Conservation (phyloP, 148 eudicot genomes). For the Arbutus unedo region DNA sequence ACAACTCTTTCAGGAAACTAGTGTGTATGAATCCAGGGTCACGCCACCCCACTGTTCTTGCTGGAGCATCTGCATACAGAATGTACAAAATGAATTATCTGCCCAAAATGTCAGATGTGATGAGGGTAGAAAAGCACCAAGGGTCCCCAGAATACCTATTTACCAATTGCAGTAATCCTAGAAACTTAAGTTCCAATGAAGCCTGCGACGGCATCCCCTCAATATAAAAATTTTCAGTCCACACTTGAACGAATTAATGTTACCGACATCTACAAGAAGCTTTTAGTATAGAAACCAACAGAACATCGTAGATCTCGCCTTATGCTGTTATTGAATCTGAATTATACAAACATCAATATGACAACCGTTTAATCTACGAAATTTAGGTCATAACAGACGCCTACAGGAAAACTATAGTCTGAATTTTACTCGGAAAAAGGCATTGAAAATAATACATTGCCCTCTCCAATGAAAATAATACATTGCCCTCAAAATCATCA, state of each 20-base stretch:
- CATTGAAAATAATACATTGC: neutral
- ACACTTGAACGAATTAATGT: neutral
- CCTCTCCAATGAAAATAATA: neutral
- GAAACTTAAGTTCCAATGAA: neutral
- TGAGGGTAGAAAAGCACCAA: neutral
- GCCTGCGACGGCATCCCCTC: neutral
- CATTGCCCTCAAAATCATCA: neutral
- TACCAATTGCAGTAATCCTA: neutral
- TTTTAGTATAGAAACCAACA: neutral
- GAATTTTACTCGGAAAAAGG: neutral
- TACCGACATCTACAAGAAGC: neutral
- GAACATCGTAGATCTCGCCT: neutral
- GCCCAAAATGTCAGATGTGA: neutral
- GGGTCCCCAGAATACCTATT: neutral
- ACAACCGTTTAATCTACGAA: neutral
- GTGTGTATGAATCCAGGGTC: constrained; percentile 67
- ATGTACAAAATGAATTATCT: neutral
- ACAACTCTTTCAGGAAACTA: constrained; percentile 49
- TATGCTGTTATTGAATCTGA: neutral
- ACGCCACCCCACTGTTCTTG: constrained; percentile 69
- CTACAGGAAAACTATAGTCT: neutral
- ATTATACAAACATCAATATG: neutral
- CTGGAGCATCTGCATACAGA: constrained; percentile 55
- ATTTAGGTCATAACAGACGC: neutral
- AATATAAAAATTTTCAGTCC: neutral